Conservation (phyloP, 192 early-diverging fungal species). For the Dissophora globulifera region DNA sequence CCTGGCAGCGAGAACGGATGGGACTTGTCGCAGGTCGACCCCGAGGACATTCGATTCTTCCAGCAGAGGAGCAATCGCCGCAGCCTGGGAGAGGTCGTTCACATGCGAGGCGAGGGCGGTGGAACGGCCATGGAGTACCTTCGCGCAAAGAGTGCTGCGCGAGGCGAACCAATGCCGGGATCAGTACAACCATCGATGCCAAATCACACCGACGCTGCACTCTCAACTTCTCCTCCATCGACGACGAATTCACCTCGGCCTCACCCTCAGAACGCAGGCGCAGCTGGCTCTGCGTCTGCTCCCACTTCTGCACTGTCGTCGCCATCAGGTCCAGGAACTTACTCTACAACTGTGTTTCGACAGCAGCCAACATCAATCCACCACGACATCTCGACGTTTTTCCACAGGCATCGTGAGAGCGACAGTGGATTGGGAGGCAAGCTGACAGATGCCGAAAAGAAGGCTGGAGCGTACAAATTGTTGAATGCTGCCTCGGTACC, state of each 20-base stretch:
- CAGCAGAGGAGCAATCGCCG: slow-evolving; percentile 37
- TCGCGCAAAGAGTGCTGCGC: slow-evolving; percentile 40
- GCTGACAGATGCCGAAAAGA: slow-evolving; percentile 1
- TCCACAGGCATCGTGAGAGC: slow-evolving; percentile 27
- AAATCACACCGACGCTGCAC: neutral
- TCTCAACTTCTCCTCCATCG: slow-evolving; percentile 6
- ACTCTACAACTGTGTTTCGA: slow-evolving; percentile 14
- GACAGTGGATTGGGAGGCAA: slow-evolving; percentile 21
- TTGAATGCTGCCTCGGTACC: slow-evolving; percentile 10
- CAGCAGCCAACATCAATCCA: slow-evolving; percentile 20
- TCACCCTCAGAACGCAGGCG: slow-evolving; percentile 1
- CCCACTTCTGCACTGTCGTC: slow-evolving; percentile 25
- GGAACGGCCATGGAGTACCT: slow-evolving; percentile 48
- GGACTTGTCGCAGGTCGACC: slow-evolving; percentile 36
- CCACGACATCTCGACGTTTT: slow-evolving; percentile 36
- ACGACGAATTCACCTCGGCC: slow-evolving; percentile 11
- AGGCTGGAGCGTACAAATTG: slow-evolving; percentile 9
- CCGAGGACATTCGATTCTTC: slow-evolving; percentile 26
- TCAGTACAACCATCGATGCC: slow-evolving; percentile 17
- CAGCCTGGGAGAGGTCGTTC: slow-evolving; percentile 43
- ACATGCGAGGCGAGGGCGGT: slow-evolving; percentile 40
- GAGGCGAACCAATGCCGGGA: slow-evolving; percentile 39
- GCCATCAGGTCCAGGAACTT: slow-evolving; percentile 8
- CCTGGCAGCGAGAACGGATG: slow-evolving; percentile 22
- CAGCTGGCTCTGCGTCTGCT: slow-evolving; percentile 8